phyloP scores from a whole-genome alignment of 23 red algal genomes.

The Gracilaria domingensis region DNA sequence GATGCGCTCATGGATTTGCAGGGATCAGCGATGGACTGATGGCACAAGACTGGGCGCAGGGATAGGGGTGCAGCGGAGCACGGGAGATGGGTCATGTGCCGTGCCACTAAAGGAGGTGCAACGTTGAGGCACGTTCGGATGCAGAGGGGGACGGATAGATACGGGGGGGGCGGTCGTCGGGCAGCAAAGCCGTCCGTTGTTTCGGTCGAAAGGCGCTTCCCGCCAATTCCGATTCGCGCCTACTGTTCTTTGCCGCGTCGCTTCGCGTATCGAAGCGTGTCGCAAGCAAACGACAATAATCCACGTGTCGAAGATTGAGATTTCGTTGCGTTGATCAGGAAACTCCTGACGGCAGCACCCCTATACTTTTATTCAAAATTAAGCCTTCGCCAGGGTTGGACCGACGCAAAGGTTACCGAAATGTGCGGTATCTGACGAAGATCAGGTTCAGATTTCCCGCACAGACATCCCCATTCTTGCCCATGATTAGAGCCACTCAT shows the following conservation, averaged over 20 bases:
- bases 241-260: too few relatives aligned
- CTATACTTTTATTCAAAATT: too few relatives aligned
- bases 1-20: background rate
- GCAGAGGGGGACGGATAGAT: background rate
- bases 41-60: background rate
- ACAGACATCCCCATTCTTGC: background rate
- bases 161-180: background rate
- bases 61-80: background rate
- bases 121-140: background rate
- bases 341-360: too few relatives aligned
- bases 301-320: background rate
- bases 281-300: too few relatives aligned
- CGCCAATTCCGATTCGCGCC: slow-evolving; percentile 1
- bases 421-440: background rate
- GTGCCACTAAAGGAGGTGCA: background rate
- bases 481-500: too few relatives aligned
- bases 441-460: slow-evolving; percentile 4
- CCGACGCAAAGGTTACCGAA: background rate
- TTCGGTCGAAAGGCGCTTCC: background rate
- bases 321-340: too few relatives aligned
- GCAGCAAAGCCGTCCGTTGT: background rate
- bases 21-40: background rate
- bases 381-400: background rate
- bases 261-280: too few relatives aligned
- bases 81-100: background rate